Evolutionary conservation across 2,329 filamentous ascomycete species (phyloP).

Genomic region (Fusarium irregulare): DNA sequence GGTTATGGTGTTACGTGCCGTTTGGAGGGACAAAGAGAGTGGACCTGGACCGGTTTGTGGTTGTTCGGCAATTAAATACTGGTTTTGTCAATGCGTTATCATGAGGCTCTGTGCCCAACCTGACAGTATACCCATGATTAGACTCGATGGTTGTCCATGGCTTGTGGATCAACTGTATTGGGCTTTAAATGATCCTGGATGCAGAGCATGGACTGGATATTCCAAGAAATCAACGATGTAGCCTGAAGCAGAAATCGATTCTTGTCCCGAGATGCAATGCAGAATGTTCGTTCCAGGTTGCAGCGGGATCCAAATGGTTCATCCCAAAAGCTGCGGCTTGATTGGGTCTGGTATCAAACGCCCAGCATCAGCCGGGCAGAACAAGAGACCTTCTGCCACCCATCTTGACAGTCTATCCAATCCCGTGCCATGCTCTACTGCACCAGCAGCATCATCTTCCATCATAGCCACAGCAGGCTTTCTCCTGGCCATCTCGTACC

Average conservation of each 20-base stretch:
- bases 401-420: slow-evolving; percentile 31
- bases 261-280: background rate
- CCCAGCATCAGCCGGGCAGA: slow-evolving; percentile 42
- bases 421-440: slow-evolving; percentile 30
- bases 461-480: slow-evolving; percentile 41
- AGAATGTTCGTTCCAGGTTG: slow-evolving; percentile 17
- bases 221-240: slow-evolving; percentile 8
- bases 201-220: background rate
- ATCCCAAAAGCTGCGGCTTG: slow-evolving; percentile 9
- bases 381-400: slow-evolving; percentile 39
- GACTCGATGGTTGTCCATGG: slow-evolving; percentile 3
- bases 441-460: slow-evolving; percentile 38
- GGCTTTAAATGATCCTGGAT: slow-evolving; percentile 7
- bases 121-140: slow-evolving; percentile 6
- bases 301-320: slow-evolving; percentile 12
- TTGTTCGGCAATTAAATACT: slow-evolving; percentile 3
- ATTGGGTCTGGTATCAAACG: slow-evolving; percentile 25
- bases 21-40: slow-evolving; percentile 18
- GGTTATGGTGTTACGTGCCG: slow-evolving; percentile 15
- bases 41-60: background rate
- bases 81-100: slow-evolving; percentile 10
- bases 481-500: slow-evolving; percentile 2
- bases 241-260: slow-evolving; percentile 4
- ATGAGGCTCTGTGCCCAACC: slow-evolving; percentile 30
- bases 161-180: slow-evolving; percentile 16